Conservation (phyloP, 345 rosid genomes). For the Syzygium aromaticum region DNA sequence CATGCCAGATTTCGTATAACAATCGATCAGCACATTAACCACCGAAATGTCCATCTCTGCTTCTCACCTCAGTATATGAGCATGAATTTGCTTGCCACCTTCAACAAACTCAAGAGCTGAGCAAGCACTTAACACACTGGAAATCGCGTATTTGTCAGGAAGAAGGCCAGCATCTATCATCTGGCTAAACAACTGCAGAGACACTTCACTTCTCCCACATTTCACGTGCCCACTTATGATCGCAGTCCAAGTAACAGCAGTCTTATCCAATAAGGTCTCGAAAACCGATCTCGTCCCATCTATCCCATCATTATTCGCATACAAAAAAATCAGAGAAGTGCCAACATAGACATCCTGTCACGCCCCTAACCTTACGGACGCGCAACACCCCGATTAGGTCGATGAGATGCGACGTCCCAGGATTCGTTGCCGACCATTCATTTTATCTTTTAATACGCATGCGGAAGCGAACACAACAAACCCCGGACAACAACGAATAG, state of each 20-base stretch:
- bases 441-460: no score
- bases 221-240: constrained; percentile 54
- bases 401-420: no score
- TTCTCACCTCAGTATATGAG: constrained; percentile 45
- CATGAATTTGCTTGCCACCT: constrained; percentile 73
- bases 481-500: no score
- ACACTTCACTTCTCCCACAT: constrained; percentile 41
- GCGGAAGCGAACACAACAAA: no score
- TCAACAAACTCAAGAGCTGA: constrained; percentile 31
- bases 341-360: constrained; percentile 65
- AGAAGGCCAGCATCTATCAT: constrained; percentile 21
- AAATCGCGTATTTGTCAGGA: constrained; percentile 52
- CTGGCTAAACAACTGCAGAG: constrained; percentile 36
- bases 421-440: no score
- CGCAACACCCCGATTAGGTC: no score
- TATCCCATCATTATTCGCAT: constrained; percentile 33
- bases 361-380: no score
- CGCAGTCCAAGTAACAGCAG: constrained; percentile 55
- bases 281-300: constrained; percentile 54
- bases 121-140: constrained; percentile 57
- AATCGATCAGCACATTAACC: constrained; percentile 53
- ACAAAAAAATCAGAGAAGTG: constrained; percentile 52
- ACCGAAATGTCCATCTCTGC: constrained; percentile 51
- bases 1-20: constrained; percentile 50
- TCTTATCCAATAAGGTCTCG: constrained; percentile 41